Evolutionary conservation across 1,139 yeast species (phyloP), one percentile per base, ranked within the genome.

Genomic region (Sugiyamaella japonica): DNA sequence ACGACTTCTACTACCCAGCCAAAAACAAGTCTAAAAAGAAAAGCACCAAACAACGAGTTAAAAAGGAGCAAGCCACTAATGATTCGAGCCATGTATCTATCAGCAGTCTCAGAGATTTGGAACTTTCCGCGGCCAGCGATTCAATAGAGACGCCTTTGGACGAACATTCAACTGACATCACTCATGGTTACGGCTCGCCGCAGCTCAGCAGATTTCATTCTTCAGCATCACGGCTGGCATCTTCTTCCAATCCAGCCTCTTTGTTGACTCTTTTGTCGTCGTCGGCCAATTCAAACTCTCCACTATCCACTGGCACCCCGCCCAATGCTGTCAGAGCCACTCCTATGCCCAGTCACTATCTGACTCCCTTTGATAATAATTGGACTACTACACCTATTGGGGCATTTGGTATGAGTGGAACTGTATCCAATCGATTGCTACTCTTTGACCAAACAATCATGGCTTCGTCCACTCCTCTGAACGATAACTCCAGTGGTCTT

Each of bases 361-460:
- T 39, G 25, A 16, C 36, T n/a, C 45, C 29, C 10, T 31, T 48
- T 31, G 51, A 48, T 31, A 40, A 15, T 29, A 40, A 15, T 29
- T 48, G 51, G 51, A 16, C 37, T 16, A 17, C 51, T 31, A 48
- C 51, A 5, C 45, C 51, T 4, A 12, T 47, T 8, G 37, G 38
- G 13, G 12, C 46, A 7, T n/a, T 48, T 29, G n/a, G 36, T 15
- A 40, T 48, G 37, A 29, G 42, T 36, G 41, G 42, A 4, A 39
- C 40, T 10, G 36, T 40, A 5, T 23, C 51, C 15, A 48, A 48
- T 28, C 28, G 51, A 34, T 29, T 48, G 32, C n/a, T 48, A 25
- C 12, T 48, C 9, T 39, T 48, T 17, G 51, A 48, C 31, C 51
- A 48, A 8, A 38, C 38, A 10, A 29, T 31, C 9, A 15, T 23